Base-by-base conservation (phyloP, 1,284 basidiomycete species). In the Ceratobasidium sp. region DNA sequence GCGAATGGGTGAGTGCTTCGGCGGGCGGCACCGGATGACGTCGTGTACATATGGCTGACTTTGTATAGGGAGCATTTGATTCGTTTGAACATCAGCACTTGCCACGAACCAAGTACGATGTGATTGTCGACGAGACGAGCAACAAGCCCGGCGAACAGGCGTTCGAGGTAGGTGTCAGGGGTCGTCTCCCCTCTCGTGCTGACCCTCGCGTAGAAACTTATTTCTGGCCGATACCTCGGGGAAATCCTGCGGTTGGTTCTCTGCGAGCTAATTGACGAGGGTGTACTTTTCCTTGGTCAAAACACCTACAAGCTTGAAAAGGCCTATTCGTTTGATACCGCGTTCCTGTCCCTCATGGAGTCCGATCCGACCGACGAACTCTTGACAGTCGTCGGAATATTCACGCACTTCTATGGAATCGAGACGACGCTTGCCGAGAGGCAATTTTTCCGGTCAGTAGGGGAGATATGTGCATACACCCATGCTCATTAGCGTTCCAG, bases 291-390 rank as follows among this genome's bases (percentile, higher is more conserved):
- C 88, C 85, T 98, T 42, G 96, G 96, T 47, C 96, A 98, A 81
- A 94, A 95, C 80, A 97, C 96, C 0, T 97, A 98, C 86, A 98
- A 98, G 82, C 86, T 98, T 62, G 95, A 98, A 80, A 93, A 87
- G 74, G 85, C 94, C 6, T 95, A 96, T 78, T 89, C 85, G 49
- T 91, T 99, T 76, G 96, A 99, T 80, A 99, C 96, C 1, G 96
- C 96, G 1, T 98, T 98, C 84, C 82, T 99, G 71, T 95, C 92
- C 54, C 83, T 98, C 68, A 98, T 99, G 89, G 96, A 98, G 82
- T 91, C 92, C 75, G 96, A 99, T 79, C 90, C 93, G 1, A 99
- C 96, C n/a, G 96, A 98, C 77, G 96, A 99, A 78, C 86, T 98
- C 47, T 85, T 98, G 58, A 98, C 96, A 84, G 87, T 95, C 76